Conservation (phyloP, 768 basidiomycete genomes). For the Mycena capillaripes region DNA sequence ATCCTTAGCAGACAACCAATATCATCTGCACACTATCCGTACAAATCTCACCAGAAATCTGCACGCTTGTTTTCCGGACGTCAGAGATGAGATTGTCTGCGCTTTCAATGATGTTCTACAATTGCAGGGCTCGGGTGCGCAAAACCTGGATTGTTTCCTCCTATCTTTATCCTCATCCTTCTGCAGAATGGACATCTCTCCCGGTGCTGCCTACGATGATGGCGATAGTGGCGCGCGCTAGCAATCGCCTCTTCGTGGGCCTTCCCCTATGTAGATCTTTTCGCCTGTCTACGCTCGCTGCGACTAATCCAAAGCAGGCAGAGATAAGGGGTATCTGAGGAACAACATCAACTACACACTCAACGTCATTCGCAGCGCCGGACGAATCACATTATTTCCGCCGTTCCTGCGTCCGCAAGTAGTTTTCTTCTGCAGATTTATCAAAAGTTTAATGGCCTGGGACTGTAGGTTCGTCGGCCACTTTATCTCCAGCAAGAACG, state of each 20-base stretch:
- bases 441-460: too few relatives aligned
- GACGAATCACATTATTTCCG: slow-evolving; percentile 16
- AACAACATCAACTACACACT: slow-evolving; percentile 30
- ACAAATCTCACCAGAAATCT: slow-evolving; percentile 42
- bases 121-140: background rate
- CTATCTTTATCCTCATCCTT: background rate
- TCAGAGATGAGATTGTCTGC: slow-evolving; percentile 51
- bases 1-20: slow-evolving; percentile 3
- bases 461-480: slow-evolving; percentile 26
- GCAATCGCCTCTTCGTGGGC: slow-evolving; percentile 46
- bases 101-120: slow-evolving; percentile 25
- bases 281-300: background rate
- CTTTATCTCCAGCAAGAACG: slow-evolving; percentile 6
- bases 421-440: too few relatives aligned
- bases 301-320: slow-evolving; percentile 27
- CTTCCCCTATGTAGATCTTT: slow-evolving; percentile 40
- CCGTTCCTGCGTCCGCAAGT: slow-evolving; percentile 27
- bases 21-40: slow-evolving; percentile 25
- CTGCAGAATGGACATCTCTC: slow-evolving; percentile 38
- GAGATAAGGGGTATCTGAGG: slow-evolving; percentile 34
- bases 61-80: slow-evolving; percentile 41
- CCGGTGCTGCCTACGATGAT: slow-evolving; percentile 31
- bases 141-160: too few relatives aligned
- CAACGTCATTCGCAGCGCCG: slow-evolving; percentile 20
- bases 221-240: slow-evolving; percentile 40